Conservation (phyloP, 2,329 filamentous ascomycete genomes). For the Orbilia ellipsospora region DNA sequence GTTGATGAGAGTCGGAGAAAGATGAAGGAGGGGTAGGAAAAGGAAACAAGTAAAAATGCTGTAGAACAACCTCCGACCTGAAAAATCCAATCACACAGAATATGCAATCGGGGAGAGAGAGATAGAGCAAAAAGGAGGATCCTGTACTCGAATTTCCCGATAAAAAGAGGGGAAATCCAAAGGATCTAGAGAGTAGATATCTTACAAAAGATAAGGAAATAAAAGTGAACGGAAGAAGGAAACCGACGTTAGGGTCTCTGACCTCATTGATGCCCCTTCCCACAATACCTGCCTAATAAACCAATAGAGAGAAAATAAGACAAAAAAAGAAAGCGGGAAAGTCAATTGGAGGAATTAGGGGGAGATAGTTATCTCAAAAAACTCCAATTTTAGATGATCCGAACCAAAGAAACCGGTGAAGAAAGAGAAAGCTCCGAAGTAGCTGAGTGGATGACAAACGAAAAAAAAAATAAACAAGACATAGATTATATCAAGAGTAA, state of each 20-base stretch:
- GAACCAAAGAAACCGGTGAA: constrained; percentile 3
- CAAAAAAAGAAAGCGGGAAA: constrained; percentile 7
- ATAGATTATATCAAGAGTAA: background rate
- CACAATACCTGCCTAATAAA: background rate
- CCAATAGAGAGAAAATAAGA: constrained; percentile 27
- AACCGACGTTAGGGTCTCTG: constrained; percentile 24
- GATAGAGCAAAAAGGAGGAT: background rate
- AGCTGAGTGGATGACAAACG: background rate
- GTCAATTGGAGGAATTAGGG: constrained; percentile 2
- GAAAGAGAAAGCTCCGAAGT: background rate
- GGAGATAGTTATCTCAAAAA: constrained; percentile 4
- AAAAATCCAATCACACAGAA: background rate
- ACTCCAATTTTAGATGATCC: constrained; percentile 7
- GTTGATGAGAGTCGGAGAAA: background rate
- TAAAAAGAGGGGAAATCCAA: background rate
- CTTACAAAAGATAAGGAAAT: constrained; percentile 42
- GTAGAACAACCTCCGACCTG: too few species aligned
- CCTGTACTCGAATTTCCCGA: background rate
- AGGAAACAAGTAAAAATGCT: background rate
- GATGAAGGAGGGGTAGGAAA: background rate
- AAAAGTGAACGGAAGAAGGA: background rate
- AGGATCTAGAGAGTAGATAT: constrained; percentile 22
- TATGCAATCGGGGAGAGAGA: background rate
- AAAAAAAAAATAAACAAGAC: constrained; percentile 5
- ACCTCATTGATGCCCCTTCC: constrained; percentile 13